Evolutionary conservation across 139 green algal species (phyloP).

Genomic region (Zygnema cylindricum): DNA sequence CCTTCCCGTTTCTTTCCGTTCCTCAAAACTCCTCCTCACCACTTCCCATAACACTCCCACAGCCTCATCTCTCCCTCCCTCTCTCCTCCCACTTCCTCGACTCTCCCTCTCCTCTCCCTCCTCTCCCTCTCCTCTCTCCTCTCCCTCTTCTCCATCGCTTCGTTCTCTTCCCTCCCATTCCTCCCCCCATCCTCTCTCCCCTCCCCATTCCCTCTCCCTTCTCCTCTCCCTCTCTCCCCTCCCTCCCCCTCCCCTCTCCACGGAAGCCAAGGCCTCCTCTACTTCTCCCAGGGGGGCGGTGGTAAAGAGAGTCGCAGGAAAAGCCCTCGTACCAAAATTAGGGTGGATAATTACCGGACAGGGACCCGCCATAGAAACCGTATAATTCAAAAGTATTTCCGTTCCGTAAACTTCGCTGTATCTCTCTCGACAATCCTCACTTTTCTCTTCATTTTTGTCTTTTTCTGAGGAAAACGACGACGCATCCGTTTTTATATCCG

Average conservation of each 20-base stretch:
- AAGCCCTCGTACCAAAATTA: slow-evolving; percentile 50
- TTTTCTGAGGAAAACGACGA: too few relatives aligned
- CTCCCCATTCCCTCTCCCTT: background rate
- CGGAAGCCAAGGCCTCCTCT: slow-evolving; percentile 7
- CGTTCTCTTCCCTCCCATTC: background rate
- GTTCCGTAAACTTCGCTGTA: slow-evolving; percentile 69
- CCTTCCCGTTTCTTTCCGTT: background rate
- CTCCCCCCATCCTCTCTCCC: background rate
- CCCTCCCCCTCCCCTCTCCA: background rate
- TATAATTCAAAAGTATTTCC: slow-evolving; percentile 59
- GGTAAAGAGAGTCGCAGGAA: slow-evolving; percentile 71
- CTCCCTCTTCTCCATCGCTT: background rate
- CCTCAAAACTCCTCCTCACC: background rate
- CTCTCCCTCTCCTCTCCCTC: background rate
- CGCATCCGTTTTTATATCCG: too few relatives aligned
- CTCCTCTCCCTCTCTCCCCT: background rate
- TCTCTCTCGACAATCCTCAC: background rate
- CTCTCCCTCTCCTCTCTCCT: background rate
- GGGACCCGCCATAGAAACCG: background rate
- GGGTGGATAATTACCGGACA: slow-evolving; percentile 68
- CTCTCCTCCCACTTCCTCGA: background rate
- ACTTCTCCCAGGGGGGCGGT: slow-evolving; percentile 52
- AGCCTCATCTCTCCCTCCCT: background rate
- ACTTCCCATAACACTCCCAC: background rate
- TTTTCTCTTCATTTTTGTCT: too few relatives aligned